A percentile compares a stretch with the other conserved stretches of the same genome.
These are phyloP conservation scores for Entomortierella lignicola DNA, from an alignment of 192 early-diverging fungal genomes.

Conservation along the genomic window DNA sequence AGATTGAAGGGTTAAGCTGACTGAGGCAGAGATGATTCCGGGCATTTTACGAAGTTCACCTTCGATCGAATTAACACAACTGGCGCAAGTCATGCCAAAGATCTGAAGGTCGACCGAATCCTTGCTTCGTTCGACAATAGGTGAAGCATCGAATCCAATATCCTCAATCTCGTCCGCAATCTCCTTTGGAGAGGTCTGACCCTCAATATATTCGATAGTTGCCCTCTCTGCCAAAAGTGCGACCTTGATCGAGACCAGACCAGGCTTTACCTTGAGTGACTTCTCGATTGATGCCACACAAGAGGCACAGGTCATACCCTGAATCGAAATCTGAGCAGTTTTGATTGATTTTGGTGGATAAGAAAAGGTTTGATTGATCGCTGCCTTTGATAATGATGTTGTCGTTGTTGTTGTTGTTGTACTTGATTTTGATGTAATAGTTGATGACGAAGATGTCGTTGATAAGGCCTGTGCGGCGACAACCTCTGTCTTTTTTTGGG, in stretches of 20 bases:
- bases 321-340: constrained; percentile 72
- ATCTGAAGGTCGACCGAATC: constrained; percentile 79
- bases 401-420: constrained; percentile 3
- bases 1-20: constrained; percentile 82
- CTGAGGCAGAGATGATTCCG: constrained; percentile 71
- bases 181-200: constrained; percentile 49
- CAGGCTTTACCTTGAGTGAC: constrained; percentile 64
- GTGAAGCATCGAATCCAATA: constrained; percentile 78
- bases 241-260: constrained; percentile 82
- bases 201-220: constrained; percentile 72
- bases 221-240: constrained; percentile 87
- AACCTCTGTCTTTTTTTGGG: background rate
- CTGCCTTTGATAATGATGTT: constrained; percentile 19
- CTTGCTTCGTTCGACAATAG: constrained; percentile 61
- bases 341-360: background rate
- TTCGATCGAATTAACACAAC: constrained; percentile 85
- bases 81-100: constrained; percentile 94
- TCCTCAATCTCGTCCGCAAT: constrained; percentile 77
- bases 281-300: constrained; percentile 92
- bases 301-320: constrained; percentile 96
- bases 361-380: constrained; percentile 32
- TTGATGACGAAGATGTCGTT: background rate
- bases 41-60: constrained; percentile 65
- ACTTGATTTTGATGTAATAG: background rate
- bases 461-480: no score